Percentiles rank a stretch among this genome's conserved stretches.
Conservation (phyloP, 2,329 filamentous ascomycete genomes). For the Nemania sp. region DNA sequence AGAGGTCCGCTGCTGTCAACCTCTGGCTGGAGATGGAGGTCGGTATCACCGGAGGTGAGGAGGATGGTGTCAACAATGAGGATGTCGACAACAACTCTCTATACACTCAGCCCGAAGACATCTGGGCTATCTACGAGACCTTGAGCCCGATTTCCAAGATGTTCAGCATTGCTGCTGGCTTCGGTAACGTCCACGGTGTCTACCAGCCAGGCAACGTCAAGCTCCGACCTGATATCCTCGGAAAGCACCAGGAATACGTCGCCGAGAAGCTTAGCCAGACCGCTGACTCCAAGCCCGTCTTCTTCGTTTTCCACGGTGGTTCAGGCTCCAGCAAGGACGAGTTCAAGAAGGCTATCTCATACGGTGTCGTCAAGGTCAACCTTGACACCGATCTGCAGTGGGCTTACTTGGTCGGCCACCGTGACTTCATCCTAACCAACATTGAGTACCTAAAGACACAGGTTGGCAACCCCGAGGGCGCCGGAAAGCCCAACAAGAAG, state of each 20-base stretch:
- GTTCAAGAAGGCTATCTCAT: conserved; percentile 87
- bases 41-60: conserved; percentile 95
- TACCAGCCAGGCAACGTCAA: conserved; percentile 99
- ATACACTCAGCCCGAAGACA: conserved; percentile 98
- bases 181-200: conserved; percentile 99
- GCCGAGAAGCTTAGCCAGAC: conserved; percentile 77
- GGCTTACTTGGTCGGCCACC: conserved; percentile 91
- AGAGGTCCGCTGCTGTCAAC: conserved; percentile 96
- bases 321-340: conserved; percentile 92
- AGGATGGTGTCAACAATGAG: conserved; percentile 99
- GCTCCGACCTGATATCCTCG: conserved; percentile 93
- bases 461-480: conserved; percentile 95
- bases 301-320: conserved; percentile 99
- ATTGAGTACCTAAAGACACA: conserved; percentile 90
- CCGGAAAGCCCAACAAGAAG: conserved; percentile 99
- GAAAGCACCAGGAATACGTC: conserved; percentile 95
- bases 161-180: conserved; percentile 98
- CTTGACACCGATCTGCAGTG: conserved; percentile 98
- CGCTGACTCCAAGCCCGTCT: conserved; percentile 89
- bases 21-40: conserved; percentile 96
- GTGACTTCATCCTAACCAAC: conserved; percentile 94
- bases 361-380: conserved; percentile 99
- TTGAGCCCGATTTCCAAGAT: conserved; percentile 89
- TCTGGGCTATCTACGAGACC: conserved; percentile 89
- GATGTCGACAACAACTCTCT: conserved; percentile 93